Conservation (phyloP, 2,329 filamentous ascomycete genomes). For the Neofusicoccum laricinum region DNA sequence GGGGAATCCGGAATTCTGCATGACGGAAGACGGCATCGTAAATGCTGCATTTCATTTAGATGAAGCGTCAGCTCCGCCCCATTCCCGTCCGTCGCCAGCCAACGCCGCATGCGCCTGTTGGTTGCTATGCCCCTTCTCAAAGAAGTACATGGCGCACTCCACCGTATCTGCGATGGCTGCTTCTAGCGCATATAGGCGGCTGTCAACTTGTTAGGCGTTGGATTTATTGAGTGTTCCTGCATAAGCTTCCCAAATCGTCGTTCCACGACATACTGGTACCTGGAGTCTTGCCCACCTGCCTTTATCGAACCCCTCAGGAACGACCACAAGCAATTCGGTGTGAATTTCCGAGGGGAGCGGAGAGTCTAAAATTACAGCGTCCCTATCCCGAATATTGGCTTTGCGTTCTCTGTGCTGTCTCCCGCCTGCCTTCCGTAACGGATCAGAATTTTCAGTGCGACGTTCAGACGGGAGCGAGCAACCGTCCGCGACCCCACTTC, state of each 20-base stretch:
- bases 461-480: background rate
- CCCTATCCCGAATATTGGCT: background rate
- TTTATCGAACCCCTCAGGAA: background rate
- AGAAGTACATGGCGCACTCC: background rate
- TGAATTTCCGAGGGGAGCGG: too few relatives aligned
- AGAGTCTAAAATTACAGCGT: background rate
- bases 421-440: background rate
- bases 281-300: background rate
- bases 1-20: background rate
- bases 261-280: conserved; percentile 9
- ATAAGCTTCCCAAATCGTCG: background rate
- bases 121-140: background rate
- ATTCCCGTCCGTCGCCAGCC: background rate
- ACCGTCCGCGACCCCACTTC: background rate
- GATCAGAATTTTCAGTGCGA: background rate
- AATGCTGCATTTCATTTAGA: background rate
- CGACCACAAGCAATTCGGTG: background rate
- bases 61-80: background rate
- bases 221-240: background rate
- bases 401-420: background rate
- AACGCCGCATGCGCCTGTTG: background rate
- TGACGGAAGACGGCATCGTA: background rate
- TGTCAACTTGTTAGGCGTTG: conserved; percentile 6
- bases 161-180: background rate
- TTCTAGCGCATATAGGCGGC: background rate